These are phyloP conservation scores for Venturia aucupariae DNA, from an alignment of 2,329 filamentous ascomycete genomes.

Conservation along the genomic window DNA sequence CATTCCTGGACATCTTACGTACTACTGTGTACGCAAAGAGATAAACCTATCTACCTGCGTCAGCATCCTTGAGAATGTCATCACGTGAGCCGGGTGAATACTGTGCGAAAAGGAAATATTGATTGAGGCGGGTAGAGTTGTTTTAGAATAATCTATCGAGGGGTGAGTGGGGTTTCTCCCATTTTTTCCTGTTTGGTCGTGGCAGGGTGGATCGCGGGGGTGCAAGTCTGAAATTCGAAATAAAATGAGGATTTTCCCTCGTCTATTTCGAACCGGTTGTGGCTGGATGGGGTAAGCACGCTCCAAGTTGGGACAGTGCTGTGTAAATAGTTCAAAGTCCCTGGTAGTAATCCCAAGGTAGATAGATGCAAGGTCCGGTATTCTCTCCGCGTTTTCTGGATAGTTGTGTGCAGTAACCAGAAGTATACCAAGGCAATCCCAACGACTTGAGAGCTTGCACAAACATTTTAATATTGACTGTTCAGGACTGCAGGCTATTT, in stretches of 20 bases:
- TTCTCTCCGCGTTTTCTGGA: too few species aligned
- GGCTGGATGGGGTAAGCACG: background rate
- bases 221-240: background rate
- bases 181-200: background rate
- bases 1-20: background rate
- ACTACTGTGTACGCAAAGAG: too few species aligned
- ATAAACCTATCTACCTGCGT: background rate
- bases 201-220: background rate
- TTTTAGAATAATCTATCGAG: too few species aligned
- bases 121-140: background rate
- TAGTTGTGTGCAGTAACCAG: too few species aligned
- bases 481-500: too few species aligned
- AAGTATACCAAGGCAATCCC: too few species aligned
- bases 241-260: background rate
- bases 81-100: background rate
- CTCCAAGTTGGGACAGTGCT: background rate
- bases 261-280: background rate
- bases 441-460: too few species aligned
- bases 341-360: background rate
- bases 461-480: too few species aligned
- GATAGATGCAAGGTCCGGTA: too few species aligned
- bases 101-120: background rate
- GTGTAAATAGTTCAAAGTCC: too few species aligned
- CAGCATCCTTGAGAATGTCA: background rate
- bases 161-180: too few species aligned